phyloP scores from a whole-genome alignment of 2,329 filamentous ascomycete genomes.

The Hypoxylon sp. region DNA sequence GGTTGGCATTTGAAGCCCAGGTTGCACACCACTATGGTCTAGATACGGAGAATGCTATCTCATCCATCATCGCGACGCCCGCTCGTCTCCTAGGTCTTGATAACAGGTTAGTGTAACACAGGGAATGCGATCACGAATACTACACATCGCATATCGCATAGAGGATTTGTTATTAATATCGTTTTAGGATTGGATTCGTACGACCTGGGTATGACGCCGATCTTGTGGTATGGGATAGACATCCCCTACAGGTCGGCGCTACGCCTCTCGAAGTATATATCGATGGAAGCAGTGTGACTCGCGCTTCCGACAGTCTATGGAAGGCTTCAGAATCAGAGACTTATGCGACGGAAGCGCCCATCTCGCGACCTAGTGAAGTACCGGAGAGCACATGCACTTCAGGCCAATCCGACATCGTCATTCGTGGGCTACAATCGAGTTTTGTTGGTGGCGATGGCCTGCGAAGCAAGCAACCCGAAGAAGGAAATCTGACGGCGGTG shows the following conservation, averaged over 20 bases:
- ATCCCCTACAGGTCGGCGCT: slow-evolving; percentile 29
- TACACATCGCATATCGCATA: not conserved
- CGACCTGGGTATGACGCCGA: slow-evolving; percentile 32
- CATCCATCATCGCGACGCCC: slow-evolving; percentile 25
- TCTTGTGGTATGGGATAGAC: slow-evolving; percentile 32
- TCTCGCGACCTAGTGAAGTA: slow-evolving; percentile 7
- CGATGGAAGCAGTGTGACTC: slow-evolving; percentile 26
- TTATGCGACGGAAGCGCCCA: slow-evolving; percentile 13
- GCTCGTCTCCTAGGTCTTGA: slow-evolving; percentile 32
- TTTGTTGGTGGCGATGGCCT: slow-evolving; percentile 23
- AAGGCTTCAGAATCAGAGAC: slow-evolving; percentile 6
- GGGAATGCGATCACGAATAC: not conserved
- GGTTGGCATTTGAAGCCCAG: slow-evolving; percentile 32
- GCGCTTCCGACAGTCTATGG: slow-evolving; percentile 29
- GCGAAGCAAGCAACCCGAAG: slow-evolving; percentile 18
- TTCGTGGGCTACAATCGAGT: slow-evolving; percentile 23
- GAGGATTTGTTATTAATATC: no score
- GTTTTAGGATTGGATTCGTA: slow-evolving; percentile 29
- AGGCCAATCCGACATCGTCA: slow-evolving; percentile 26
- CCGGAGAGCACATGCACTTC: slow-evolving; percentile 17
- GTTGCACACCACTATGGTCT: slow-evolving; percentile 35
- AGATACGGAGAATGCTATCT: slow-evolving; percentile 16
- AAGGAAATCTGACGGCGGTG: slow-evolving; percentile 27
- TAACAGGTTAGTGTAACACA: slow-evolving; percentile 24
- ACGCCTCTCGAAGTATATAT: slow-evolving; percentile 34